phyloP scores from a whole-genome alignment of 2,329 filamentous ascomycete species.

The Beauveria caledonica region DNA sequence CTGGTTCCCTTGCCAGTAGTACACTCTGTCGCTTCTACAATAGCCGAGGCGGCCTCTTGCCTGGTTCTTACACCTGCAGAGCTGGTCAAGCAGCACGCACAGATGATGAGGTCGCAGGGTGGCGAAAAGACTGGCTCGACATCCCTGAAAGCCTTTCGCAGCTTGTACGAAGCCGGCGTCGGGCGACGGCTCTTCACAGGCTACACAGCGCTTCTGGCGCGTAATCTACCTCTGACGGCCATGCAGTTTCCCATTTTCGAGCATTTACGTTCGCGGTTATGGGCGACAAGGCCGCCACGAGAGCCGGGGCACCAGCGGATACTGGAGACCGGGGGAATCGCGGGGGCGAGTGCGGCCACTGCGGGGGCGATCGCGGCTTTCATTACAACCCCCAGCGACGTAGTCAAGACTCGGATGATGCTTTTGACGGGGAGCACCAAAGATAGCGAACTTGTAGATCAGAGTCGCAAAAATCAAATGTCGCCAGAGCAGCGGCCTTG shows the following conservation, averaged over 20 bases:
- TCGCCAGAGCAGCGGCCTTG: constrained; percentile 35
- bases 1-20: constrained; percentile 59
- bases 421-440: constrained; percentile 45
- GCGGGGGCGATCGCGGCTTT: constrained; percentile 70
- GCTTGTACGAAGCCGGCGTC: constrained; percentile 45
- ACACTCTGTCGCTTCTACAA: constrained; percentile 64
- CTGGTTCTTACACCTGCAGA: constrained; percentile 82
- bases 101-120: constrained; percentile 52
- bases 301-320: constrained; percentile 29
- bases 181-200: constrained; percentile 56
- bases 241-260: constrained; percentile 87
- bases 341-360: constrained; percentile 62
- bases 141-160: constrained; percentile 41
- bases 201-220: constrained; percentile 71
- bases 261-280: constrained; percentile 49
- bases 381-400: constrained; percentile 82
- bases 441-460: constrained; percentile 17
- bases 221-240: constrained; percentile 82
- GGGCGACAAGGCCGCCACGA: constrained; percentile 25
- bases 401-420: constrained; percentile 88
- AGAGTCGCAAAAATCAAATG: constrained; percentile 19
- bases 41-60: constrained; percentile 78
- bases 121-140: constrained; percentile 24
- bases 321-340: constrained; percentile 61
- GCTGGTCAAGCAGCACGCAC: constrained; percentile 88